Evolutionary conservation across 352 stramenopile species (phyloP).

Genomic region (Globisporangium perplexum): DNA sequence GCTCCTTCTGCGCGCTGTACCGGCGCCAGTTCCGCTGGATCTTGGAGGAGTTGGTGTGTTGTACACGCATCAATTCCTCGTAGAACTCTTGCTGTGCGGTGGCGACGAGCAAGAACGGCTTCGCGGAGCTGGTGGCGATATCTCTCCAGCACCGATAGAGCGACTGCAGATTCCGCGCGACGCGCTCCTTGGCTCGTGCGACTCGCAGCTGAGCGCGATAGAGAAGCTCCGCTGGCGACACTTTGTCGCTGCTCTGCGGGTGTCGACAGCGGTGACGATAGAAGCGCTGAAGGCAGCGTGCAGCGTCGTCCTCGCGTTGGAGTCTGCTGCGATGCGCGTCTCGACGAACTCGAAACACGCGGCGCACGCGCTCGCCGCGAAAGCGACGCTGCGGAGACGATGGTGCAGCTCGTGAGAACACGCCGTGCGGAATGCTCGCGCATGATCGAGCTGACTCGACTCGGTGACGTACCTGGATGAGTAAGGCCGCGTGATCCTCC

Average conservation of each 20-base stretch:
- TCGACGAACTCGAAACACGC: constrained; percentile 15
- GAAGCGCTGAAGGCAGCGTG: constrained; percentile 24
- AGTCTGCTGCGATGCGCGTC: constrained; percentile 14
- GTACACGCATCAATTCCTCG: constrained; percentile 8
- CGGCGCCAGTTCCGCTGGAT: constrained; percentile 44
- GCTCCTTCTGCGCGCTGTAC: constrained; percentile 9
- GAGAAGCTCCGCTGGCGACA: constrained; percentile 23
- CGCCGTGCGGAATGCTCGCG: no score
- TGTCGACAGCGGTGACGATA: constrained; percentile 11
- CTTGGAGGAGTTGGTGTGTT: constrained; percentile 6
- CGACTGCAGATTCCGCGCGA: constrained; percentile 40
- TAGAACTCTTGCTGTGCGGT: constrained; percentile 8
- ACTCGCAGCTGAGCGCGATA: constrained; percentile 33
- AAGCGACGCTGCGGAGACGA: constrained; percentile 29
- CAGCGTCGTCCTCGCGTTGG: constrained; percentile 12
- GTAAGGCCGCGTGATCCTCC: constrained; percentile 29
- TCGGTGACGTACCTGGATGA: constrained; percentile 35
- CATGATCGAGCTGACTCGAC: not conserved
- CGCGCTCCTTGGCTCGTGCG: constrained; percentile 19
- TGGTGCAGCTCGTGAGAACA: not conserved
- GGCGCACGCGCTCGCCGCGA: constrained; percentile 32
- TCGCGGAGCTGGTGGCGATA: constrained; percentile 2
- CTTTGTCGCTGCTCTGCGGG: not conserved
- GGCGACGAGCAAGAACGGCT: not conserved
- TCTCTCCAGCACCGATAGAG: constrained; percentile 22